Evolutionary conservation across 257 asterid genomes (phyloP), one percentile per base, ranked within the genome.

Genomic region (Thymus mandschuricus): DNA sequence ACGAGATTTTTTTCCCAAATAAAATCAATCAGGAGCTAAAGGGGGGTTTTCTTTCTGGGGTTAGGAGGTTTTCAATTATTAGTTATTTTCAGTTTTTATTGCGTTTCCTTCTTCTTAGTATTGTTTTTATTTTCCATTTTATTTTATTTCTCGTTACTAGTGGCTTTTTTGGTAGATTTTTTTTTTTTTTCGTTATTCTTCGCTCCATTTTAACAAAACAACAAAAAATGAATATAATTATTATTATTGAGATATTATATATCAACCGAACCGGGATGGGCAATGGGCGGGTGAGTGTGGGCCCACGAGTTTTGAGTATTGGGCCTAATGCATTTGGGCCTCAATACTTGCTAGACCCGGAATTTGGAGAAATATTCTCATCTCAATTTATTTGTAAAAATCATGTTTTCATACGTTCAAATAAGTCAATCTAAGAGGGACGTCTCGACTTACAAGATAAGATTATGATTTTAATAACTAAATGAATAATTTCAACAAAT

Each of bases 11-110:
- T 51, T 35, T 27, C n/a, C 9, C 50, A 48, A 65, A 6, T 30
- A 31, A 48, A 56, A 65, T 46, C 38, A 65, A 65, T 73, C 62
- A 57, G 67, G 58, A 57, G 60, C 70, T 48, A 65, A 21, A 49
- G 50, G 60, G 60, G 73, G 77, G 73, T 64, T 21, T 75, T 70
- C 49, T 64, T 70, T 70, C 56, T 51, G 83, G 83, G 75, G 75
- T 79, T 70, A 38, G 75, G 41, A 79, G 80, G 72, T 79, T 70
- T 74, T 45, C 76, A 56, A 63, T 11, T 64, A 63, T 64, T 33
- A 31, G 69, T 73, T 73, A 68, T 70, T 78, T 70, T 73, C 77
- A 4, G 64, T 68, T 64, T 73, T 67, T 8, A 31, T 44, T 27
- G 67, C 5, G 57, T 68, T 72, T 68, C 45, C 8, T 29, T 57